Evolutionary conservation across 2,329 filamentous ascomycete species (phyloP).

Genomic region (Diaporthe aspalathi): DNA sequence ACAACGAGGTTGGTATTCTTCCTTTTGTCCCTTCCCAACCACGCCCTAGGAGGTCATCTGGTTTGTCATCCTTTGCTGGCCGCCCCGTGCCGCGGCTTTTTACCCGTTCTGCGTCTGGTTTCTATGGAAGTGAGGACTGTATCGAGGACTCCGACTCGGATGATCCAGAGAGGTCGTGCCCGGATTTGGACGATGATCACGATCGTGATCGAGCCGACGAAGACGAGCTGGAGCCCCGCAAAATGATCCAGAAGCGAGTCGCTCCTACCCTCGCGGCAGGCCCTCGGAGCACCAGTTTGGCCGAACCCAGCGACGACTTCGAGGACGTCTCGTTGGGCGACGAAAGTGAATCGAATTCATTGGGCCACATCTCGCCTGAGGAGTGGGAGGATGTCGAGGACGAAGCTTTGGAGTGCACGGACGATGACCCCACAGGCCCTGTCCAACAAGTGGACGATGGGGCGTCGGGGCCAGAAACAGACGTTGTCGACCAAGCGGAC

Average conservation of each 20-base stretch:
- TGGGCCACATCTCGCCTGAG: constrained; percentile 31
- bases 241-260: neutral
- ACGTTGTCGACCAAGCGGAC: constrained; percentile 36
- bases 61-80: constrained; percentile 31
- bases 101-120: constrained; percentile 27
- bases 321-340: constrained; percentile 37
- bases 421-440: constrained; percentile 25
- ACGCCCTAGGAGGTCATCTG: constrained; percentile 39
- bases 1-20: constrained; percentile 71
- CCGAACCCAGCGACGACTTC: constrained; percentile 29
- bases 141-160: constrained; percentile 21
- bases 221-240: constrained; percentile 21
- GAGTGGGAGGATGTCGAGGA: constrained; percentile 38
- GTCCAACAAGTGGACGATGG: constrained; percentile 39
- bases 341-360: constrained; percentile 24
- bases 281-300: constrained; percentile 1
- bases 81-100: constrained; percentile 30
- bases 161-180: neutral
- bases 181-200: constrained; percentile 11
- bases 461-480: neutral
- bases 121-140: constrained; percentile 13
- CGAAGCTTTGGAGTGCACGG: neutral
- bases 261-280: neutral
- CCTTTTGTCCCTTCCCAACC: constrained; percentile 40
- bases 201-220: constrained; percentile 24